Base-by-base conservation (phyloP, 805 yeast species). In the Hanseniaspora singularis region DNA sequence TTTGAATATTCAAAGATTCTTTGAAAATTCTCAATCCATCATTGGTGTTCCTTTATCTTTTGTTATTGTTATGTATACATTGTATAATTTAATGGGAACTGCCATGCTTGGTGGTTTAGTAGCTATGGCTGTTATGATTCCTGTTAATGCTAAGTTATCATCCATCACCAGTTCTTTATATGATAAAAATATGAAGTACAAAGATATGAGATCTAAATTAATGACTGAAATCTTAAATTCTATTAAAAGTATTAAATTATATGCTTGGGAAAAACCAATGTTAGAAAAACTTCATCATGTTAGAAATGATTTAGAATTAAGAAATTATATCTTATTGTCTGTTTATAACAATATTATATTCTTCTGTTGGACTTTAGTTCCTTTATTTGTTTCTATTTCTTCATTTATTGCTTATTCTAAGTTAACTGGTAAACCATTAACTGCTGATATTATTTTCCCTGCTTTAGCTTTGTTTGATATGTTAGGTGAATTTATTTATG, bases 261-360 rank as follows among this genome's bases (percentile, higher is more conserved):
- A 78, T 54, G 76, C 82, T 0, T 79, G 84, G 81, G 88, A 80
- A 57, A 62, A 64, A 28, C 80, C 85, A 22, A 76, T 79, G 77
- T 54, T 76, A 31, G 63, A 65, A 18, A 72, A 71, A 51, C 59
- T 80, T 11, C 54, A 64, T 10, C 70, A 69, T 49, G 68, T 74
- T 24, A 70, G 87, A 65, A 76, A 79, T 53, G 70, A 71, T 46
- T 62, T 71, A 51, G 86, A 80, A 56, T 60, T 80, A 52, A 63
- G 59, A 31, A 76, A 73, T 51, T 59, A 72, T 53, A 65, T 65
- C 50, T 70, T 57, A 48, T 74, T 77, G 48, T 74, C 78, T 34
- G 52, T 70, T 12, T 57, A 68, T 22, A 64, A 71, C 27, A 75
- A 76, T 4, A 49, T 66, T 30, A 66, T 71, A 32, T 67, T 63